Conservation (phyloP, 2,329 filamentous ascomycete genomes). For the Daldinia sp. region DNA sequence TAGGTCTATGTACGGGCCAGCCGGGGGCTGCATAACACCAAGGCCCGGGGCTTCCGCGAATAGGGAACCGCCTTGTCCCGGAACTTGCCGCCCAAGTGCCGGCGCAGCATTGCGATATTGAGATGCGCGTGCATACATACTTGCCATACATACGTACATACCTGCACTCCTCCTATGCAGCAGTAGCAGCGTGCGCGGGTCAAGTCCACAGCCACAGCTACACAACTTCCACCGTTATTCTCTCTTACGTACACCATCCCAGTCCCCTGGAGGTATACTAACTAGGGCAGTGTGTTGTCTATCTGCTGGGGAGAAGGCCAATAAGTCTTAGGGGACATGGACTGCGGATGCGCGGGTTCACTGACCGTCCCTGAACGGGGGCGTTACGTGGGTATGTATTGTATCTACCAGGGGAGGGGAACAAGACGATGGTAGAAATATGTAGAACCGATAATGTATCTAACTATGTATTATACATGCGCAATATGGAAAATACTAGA, state of each 20-base stretch:
- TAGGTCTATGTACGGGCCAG: background rate
- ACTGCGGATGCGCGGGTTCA: background rate
- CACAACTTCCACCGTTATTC: background rate
- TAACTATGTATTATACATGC: background rate
- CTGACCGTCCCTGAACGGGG: background rate
- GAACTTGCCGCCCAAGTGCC: conserved; percentile 36
- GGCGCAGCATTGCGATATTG: conserved; percentile 27
- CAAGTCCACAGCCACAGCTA: background rate
- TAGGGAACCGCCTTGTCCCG: conserved; percentile 18
- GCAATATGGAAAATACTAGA: background rate
- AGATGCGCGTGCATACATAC: conserved; percentile 23
- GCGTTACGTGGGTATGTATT: background rate
- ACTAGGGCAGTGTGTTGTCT: too few relatives aligned
- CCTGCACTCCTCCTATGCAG: too few relatives aligned
- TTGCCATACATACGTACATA: background rate
- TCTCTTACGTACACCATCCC: background rate
- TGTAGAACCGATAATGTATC: background rate
- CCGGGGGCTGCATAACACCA: background rate
- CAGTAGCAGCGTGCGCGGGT: background rate
- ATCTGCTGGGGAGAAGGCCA: background rate
- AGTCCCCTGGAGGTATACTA: background rate
- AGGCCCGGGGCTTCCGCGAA: background rate
- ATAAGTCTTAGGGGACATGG: background rate
- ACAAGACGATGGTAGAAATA: background rate
- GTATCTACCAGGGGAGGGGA: background rate